Percentiles rank a stretch among this genome's conserved stretches.
Evolutionary conservation across 75 land plant species (phyloP).

Genomic region (Azolla pinnata): DNA sequence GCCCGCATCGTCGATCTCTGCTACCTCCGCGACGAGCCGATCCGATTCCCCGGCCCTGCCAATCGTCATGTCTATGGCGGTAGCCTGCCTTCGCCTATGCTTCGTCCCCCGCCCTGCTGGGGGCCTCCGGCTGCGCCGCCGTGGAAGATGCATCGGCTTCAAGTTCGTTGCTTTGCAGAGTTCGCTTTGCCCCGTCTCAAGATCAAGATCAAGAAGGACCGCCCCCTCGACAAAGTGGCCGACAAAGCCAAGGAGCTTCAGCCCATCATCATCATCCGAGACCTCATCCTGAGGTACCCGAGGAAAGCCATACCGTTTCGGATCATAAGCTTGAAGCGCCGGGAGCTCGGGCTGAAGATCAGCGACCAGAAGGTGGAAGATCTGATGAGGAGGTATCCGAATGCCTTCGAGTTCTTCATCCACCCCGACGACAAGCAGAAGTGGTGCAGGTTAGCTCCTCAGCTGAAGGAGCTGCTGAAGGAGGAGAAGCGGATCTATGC

Average conservation of each 20-base stretch:
- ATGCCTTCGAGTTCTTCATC: constrained; percentile 50
- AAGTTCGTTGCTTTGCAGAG: too few species aligned
- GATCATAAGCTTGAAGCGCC: constrained; percentile 16
- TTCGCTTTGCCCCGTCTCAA: constrained; percentile 2
- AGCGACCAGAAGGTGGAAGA: constrained; percentile 45
- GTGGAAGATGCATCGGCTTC: too few species aligned
- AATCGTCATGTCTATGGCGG: too few species aligned
- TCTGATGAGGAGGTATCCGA: constrained; percentile 50
- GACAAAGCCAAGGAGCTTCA: constrained; percentile 1
- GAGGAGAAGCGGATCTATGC: constrained; percentile 24
- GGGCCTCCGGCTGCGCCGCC: too few species aligned
- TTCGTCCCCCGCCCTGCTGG: too few species aligned
- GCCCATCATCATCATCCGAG: neutral
- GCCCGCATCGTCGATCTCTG: too few species aligned
- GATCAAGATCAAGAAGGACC: constrained; percentile 4
- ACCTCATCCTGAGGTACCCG: neutral
- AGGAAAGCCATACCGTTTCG: constrained; percentile 1
- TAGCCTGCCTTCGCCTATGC: too few species aligned
- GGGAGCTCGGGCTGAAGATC: constrained; percentile 49
- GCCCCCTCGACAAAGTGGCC: neutral
- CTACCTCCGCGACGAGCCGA: too few species aligned
- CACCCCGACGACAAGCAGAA: constrained; percentile 42
- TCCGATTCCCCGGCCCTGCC: too few species aligned
- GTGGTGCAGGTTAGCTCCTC: constrained; percentile 43
- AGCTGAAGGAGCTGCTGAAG: constrained; percentile 26